Evolutionary conservation across 140 eudicot genomes (phyloP), one percentile per base, ranked within the genome.

Genomic region (Erigeron philadelphicus): DNA sequence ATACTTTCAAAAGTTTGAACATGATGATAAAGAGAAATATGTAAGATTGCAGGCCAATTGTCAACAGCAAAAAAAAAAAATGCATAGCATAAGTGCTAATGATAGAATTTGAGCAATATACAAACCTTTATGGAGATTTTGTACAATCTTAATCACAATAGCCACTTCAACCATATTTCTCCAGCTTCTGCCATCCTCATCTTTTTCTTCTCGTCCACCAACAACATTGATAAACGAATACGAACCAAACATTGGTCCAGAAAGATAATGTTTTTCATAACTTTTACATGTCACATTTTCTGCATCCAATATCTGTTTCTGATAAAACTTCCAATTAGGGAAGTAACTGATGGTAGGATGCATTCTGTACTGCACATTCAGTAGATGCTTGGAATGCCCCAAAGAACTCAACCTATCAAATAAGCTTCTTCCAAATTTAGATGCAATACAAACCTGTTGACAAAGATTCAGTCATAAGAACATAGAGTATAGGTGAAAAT

Each of bases 161-260:
- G 85, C 86, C 7, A 85, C 86, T 60, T 88, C 95, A 50, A 82
- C 83, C 77, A 78, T 45, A 63, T 88, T 88, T 74, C 70, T 81
- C 21, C 12, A 53, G 66, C 91, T 85, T 61, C 61, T 55, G 0
- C 68, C 73, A 8, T 31, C 73, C 23, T 73, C 83, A 17, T 76
- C 83, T 3, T n/a, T 16, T 41, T 68, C 79, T 50, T 88, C 91
- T 74, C 55, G 70, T 42, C 95, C 95, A 46, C 61, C 79, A 40
- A 71, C 21, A 57, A 88, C 64, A 64, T 85, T 81, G n/a, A 88
- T 80, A 58, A 87, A 87, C 3, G 91, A 87, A 65, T 80, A 87
- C 3, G 88, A 45, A 19, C 95, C 88, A 72, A 72, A 85, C 85
- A 87, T 80, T 2, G 67, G 74, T 13, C 84, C 85, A 8, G 60